These are phyloP conservation scores for Xanthoconium purpureum DNA, from an alignment of 768 basidiomycete genomes.

Conservation along the genomic window DNA sequence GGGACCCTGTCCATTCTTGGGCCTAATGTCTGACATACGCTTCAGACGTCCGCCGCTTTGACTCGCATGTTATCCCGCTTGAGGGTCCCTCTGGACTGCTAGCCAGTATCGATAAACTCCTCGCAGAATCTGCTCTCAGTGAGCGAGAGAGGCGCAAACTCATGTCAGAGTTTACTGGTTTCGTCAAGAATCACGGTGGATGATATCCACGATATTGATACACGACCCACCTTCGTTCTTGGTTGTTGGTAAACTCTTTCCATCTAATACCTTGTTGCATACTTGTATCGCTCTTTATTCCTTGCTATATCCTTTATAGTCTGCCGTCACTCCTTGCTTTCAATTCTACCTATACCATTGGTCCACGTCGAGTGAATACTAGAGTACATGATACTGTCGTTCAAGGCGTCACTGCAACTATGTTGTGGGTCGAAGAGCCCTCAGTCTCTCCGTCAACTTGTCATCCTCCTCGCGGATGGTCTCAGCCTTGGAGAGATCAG, in stretches of 20 bases:
- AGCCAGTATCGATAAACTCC: conserved; percentile 57
- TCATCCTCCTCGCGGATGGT: conserved; percentile 72
- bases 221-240: conserved; percentile 11
- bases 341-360: background rate
- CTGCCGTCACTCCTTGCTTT: conserved; percentile 15
- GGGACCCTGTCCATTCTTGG: conserved; percentile 27
- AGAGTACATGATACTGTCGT: conserved; percentile 6
- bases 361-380: background rate
- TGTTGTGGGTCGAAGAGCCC: conserved; percentile 80
- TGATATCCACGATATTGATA: conserved; percentile 9
- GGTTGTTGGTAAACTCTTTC: conserved; percentile 25
- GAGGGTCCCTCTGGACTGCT: conserved; percentile 72
- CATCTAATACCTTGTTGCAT: conserved; percentile 20
- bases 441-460: conserved; percentile 79
- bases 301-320: conserved; percentile 12
- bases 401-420: conserved; percentile 24
- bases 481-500: conserved; percentile 53
- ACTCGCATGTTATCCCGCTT: conserved; percentile 70
- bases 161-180: conserved; percentile 56
- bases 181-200: conserved; percentile 42
- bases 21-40: conserved; percentile 10
- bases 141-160: conserved; percentile 48
- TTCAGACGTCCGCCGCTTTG: conserved; percentile 70
- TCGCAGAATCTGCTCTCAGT: conserved; percentile 47
- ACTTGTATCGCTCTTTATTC: conserved; percentile 20